phyloP scores from a whole-genome alignment of 2,329 filamentous ascomycete species.

The Alternaria hordeiaustralica region DNA sequence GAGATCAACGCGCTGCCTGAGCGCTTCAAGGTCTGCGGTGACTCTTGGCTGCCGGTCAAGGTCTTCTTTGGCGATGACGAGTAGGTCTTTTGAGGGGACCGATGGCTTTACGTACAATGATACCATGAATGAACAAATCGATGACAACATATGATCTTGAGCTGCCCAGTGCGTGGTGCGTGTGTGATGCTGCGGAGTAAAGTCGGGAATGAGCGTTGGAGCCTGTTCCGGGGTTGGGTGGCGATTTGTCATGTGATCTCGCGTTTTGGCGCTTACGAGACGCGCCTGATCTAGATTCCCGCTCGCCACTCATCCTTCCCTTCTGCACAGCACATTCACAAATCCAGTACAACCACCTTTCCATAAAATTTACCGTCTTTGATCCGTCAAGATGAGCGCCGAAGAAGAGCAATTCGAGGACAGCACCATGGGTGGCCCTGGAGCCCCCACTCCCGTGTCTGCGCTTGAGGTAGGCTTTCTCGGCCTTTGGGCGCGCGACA shows the following conservation, averaged over 20 bases:
- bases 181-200: neutral
- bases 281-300: constrained; percentile 11
- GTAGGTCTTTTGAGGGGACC: constrained; percentile 46
- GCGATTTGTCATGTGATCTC: constrained; percentile 29
- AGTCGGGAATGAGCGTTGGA: neutral
- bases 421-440: constrained; percentile 76
- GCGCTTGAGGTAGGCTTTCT: constrained; percentile 77
- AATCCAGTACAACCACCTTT: neutral
- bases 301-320: constrained; percentile 19
- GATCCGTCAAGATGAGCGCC: constrained; percentile 51
- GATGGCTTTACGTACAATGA: constrained; percentile 11
- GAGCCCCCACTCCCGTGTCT: constrained; percentile 87
- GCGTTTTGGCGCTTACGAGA: constrained; percentile 31
- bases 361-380: neutral
- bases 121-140: constrained; percentile 14
- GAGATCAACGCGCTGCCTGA: constrained; percentile 72
- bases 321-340: constrained; percentile 5
- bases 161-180: neutral
- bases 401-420: constrained; percentile 70
- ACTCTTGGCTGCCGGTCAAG: constrained; percentile 75
- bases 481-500: neutral
- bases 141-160: neutral
- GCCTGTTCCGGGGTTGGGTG: constrained; percentile 1
- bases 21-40: constrained; percentile 76
- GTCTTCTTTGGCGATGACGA: constrained; percentile 87